Conservation (phyloP, 345 rosid genomes). For the Mercurialis annua region DNA sequence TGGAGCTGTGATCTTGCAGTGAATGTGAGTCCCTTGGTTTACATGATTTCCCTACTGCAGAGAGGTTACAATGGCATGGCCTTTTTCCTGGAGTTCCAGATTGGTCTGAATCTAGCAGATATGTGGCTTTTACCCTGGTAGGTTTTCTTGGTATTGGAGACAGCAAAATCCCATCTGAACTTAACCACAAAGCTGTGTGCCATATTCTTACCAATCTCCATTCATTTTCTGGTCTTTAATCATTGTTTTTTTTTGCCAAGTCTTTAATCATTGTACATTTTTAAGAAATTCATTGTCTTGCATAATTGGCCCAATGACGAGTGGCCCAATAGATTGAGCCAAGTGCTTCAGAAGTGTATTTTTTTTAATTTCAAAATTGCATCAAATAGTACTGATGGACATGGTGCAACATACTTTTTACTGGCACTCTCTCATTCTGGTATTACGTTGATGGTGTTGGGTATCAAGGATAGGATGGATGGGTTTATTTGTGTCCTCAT, state of each 20-base stretch:
- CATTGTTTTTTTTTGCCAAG: too few relatives aligned
- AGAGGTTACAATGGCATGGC: constrained; percentile 96
- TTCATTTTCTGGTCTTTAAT: too few relatives aligned
- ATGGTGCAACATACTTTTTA: not conserved
- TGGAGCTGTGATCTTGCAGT: constrained; percentile 37
- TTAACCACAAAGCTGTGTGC: not conserved
- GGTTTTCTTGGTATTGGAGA: not conserved
- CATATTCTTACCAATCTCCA: not conserved
- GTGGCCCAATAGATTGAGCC: not conserved
- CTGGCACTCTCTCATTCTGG: not conserved
- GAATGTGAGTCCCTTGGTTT: constrained; percentile 88
- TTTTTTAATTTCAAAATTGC: not conserved
- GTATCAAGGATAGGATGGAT: not conserved
- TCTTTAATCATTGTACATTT: too few relatives aligned
- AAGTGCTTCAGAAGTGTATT: not conserved
- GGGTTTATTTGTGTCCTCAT: not conserved
- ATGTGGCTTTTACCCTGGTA: constrained; percentile 92
- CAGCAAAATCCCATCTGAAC: not conserved
- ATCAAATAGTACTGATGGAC: not conserved
- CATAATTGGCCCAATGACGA: not conserved
- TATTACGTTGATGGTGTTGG: not conserved
- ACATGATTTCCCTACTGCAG: constrained; percentile 80
- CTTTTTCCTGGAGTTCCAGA: constrained; percentile 66
- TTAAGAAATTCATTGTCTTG: not conserved
- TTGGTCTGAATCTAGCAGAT: constrained; percentile 90